Evolutionary conservation across 495 filamentous ascomycete genomes (phyloP), one percentile per base, ranked within the genome.

Genomic region (Hypoxylon crocopeplum): DNA sequence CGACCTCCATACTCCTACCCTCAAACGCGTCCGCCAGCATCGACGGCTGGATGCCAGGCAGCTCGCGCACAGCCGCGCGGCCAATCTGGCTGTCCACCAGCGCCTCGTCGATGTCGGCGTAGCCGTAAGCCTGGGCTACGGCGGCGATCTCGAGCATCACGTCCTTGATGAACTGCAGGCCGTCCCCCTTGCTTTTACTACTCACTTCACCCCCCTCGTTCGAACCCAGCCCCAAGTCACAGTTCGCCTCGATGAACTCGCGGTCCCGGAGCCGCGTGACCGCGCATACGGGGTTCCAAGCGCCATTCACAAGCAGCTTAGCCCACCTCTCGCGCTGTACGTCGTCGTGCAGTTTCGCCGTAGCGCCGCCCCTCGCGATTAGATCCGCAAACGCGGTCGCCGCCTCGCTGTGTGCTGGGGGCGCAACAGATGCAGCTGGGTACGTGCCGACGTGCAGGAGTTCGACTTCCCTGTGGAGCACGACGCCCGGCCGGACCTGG

Each of bases 211-310:
- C 24, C 24, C 24, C 24, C 24, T 27, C n/a, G n/a, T n/a, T n/a
- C 37, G 7, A 10, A 0, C 48, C 56, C 7, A 60, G 13, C 0
- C 22, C 27, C 21, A 60, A 16, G 16, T 5, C 16, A 41, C 7
- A 2, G 19, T 58, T 74, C 6, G 73, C 75, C 1, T 60, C 54
- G 44, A 83, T 56, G 32, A 81, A 77, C 41, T 71, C 67, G 12
- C 68, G 68, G 57, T 83, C 81, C 33, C 72, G 65, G 15, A 69
- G 71, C 30, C 72, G 65, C 11, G 77, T 74, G 7, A 84, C 64
- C 30, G 80, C 81, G 51, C 79, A 82, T 22, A 80, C 69, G 0
- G 82, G 80, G 51, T 83, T 84, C 75, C 78, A 82, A 0, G 75
- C 59, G 16, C 72, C 77, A 48, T 83, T 84, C 2, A 80, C 47